Evolutionary conservation across 2,329 filamentous ascomycete species (phyloP), one percentile per base, ranked within the genome.

Genomic region (Alternaria ethzedia): DNA sequence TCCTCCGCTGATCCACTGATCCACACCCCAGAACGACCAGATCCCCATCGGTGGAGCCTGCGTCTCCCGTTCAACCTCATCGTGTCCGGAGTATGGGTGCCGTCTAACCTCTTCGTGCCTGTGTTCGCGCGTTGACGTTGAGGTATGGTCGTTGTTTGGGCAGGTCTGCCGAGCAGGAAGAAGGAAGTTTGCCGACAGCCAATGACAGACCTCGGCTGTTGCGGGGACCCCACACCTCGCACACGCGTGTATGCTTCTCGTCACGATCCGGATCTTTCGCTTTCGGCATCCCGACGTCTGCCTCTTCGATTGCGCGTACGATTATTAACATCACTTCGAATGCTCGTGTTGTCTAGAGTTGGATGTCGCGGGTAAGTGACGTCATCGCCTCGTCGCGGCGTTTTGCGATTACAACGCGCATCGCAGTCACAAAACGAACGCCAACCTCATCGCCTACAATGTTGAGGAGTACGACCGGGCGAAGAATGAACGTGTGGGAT

Each of bases 211-310:
- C 9, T 43, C 32, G 44, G 54, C 43, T 25, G 21, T n/a, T 57
- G 63, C 50, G 64, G 67, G 64, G 62, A 26, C 64, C 64, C 68
- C 67, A 61, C 64, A 58, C 57, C 20, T 30, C 23, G 28, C 44
- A 65, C 52, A 68, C 66, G 63, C 65, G 63, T 70, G 61, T 68
- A 67, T 36, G n/a, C 55, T 54, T 61, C 64, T 65, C 64, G 58
- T 63, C 55, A 63, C 61, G 59, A 65, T 54, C 54, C 41, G 54
- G 47, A 41, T 50, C 50, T 23, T 21, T 56, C 58, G 23, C 10
- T 65, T 60, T 41, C 17, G 64, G 68, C 59, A 69, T 65, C 50
- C 67, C 67, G 63, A 6, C 20, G 26, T 25, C 17, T 25, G 15
- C 26, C 10, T 12, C 26, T 4, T 52, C 28, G 11, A 52, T 20